Percentiles rank a stretch among this genome's conserved stretches.
Conservation (phyloP, 345 rosid species). For the Hypericum perforatum region DNA sequence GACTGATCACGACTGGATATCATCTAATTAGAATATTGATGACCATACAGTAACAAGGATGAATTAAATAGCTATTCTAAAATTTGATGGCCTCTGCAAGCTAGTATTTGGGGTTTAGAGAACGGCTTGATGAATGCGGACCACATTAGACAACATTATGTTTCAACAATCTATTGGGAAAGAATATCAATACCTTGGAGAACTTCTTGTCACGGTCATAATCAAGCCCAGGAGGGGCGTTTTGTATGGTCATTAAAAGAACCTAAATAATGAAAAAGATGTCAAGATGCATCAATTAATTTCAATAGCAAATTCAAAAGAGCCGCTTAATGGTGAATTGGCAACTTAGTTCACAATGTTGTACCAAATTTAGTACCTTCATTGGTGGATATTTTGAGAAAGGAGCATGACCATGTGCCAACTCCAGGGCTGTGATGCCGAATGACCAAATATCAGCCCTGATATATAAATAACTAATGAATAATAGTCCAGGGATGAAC, state of each 20-base stretch:
- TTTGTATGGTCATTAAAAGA: constrained; percentile 95
- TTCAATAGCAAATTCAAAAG: not conserved
- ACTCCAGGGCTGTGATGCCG: constrained; percentile 93
- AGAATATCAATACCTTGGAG: constrained; percentile 86
- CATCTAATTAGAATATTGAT: constrained; percentile 62
- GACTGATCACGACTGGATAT: constrained; percentile 95
- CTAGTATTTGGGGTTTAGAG: too few relatives aligned
- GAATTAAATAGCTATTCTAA: too few relatives aligned
- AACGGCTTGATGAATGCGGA: too few relatives aligned
- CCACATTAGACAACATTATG: not conserved
- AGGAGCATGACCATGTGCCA: constrained; percentile 99
- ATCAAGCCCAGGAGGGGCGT: constrained; percentile 98
- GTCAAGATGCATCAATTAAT: constrained; percentile 1
- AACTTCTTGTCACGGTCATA: constrained; percentile 97
- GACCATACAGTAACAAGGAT: too few relatives aligned
- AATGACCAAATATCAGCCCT: constrained; percentile 99
- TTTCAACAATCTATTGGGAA: constrained; percentile 36
- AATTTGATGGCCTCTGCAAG: too few relatives aligned
- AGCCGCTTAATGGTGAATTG: not conserved
- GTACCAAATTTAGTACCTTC: constrained; percentile 49
- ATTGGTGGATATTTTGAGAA: constrained; percentile 97
- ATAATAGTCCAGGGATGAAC: constrained; percentile 17
- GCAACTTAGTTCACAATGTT: not conserved
- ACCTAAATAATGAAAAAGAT: constrained; percentile 37
- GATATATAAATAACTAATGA: constrained; percentile 15